Percentiles rank a stretch among this genome's conserved stretches.
Conservation (phyloP, 805 yeast species). For the Yamadazyma sp. region DNA sequence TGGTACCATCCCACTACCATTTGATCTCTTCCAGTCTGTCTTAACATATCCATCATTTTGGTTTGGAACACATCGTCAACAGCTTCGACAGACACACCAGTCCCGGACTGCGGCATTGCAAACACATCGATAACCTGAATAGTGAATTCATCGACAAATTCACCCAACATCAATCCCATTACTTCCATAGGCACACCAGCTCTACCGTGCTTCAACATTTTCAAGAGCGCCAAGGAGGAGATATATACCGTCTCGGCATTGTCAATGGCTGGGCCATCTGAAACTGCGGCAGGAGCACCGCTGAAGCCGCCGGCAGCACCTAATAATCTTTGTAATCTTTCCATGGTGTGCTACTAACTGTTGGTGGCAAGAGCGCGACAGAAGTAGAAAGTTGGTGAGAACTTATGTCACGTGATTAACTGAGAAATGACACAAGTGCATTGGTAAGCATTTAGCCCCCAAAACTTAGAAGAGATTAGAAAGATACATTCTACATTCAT, state of each 20-base stretch:
- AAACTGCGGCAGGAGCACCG: slow-evolving; percentile 43
- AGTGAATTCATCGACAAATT: slow-evolving; percentile 94
- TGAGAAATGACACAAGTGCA: no score
- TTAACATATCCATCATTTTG: slow-evolving; percentile 98
- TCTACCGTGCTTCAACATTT: slow-evolving; percentile 97
- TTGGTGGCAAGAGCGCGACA: no score
- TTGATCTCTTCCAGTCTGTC: slow-evolving; percentile 98
- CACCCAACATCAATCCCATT: slow-evolving; percentile 99
- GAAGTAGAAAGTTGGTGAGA: no score
- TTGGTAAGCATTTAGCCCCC: no score
- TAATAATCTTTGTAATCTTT: slow-evolving; percentile 49
- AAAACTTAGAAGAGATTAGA: no score
- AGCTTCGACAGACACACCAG: slow-evolving; percentile 98
- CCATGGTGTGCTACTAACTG: no score
- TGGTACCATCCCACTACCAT: slow-evolving; percentile 99
- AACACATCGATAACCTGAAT: slow-evolving; percentile 97
- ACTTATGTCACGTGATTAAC: no score
- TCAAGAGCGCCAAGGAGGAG: slow-evolving; percentile 89
- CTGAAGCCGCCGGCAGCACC: slow-evolving; percentile 48
- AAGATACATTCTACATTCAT: no score
- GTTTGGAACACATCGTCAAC: slow-evolving; percentile 99
- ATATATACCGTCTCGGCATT: slow-evolving; percentile 96
- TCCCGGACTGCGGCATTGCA: slow-evolving; percentile 99
- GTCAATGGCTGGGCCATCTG: slow-evolving; percentile 83
- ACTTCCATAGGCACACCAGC: slow-evolving; percentile 80